Base-by-base conservation (phyloP, 345 rosid species). In the Rhizophora mangle region DNA sequence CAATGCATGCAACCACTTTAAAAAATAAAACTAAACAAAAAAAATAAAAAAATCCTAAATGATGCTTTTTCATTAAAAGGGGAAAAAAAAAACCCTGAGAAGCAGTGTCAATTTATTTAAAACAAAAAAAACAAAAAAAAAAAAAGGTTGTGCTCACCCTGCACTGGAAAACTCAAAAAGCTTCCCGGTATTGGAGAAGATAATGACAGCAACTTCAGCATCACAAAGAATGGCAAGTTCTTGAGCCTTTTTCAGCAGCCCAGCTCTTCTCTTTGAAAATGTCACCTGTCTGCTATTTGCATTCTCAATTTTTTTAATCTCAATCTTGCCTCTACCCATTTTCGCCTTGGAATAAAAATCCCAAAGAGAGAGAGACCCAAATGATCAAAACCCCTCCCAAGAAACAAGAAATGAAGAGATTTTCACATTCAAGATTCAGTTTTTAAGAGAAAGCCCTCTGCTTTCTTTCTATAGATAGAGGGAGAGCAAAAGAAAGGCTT, bases 301-400 rank as follows among this genome's bases (percentile, higher is more conserved):
- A 82, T 91, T 91, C 81, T 93, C 98, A 60, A 93, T 93, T 82
- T 84, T 93, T 83, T 85, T 94, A 27, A 94, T 94, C 85, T 94
- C 97, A 73, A 89, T 94, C 80, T 91, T 94, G 11, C 96, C 98
- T 72, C 97, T 86, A 68, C 97, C 97, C 98, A 93, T 91, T 31
- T 71, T 34, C 11, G 22, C 22, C 67, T 8, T 22, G 64, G 18
- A 43, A 24, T 24, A 47, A 39, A 9, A 39, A 39, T 9, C 60
- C 60, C 6, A 7, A 53, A 32, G 47, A 62, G 27, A 62, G 27
- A 64, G 57, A 58, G 11, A 65, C 34, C 51, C 67, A 62, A 63
- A 51, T 29, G 65, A 75, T 30, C 62, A 68, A 51, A 47, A 31
- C 34, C 29, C 58, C 55, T 58, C 19, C 19, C 30, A 54, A 13